Conservation (phyloP, 345 rosid species). For the Boechera divaricarpa region DNA sequence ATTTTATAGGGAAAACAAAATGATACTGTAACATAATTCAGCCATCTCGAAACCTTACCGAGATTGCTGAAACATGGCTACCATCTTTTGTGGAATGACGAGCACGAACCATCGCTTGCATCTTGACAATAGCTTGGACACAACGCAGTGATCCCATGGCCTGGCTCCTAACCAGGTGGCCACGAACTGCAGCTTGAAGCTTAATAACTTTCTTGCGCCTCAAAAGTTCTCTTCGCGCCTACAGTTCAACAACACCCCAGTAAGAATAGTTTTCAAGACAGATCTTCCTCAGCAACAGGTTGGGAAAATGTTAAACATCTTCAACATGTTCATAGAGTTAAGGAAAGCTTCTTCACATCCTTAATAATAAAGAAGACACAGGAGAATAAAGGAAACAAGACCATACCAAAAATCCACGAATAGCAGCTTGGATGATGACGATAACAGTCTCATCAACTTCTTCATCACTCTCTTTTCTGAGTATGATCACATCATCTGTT, state of each 20-base stretch:
- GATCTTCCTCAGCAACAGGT: not conserved
- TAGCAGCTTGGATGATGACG: constrained; percentile 62
- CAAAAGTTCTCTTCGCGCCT: constrained; percentile 71
- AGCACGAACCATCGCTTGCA: constrained; percentile 88
- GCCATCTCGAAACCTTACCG: constrained; percentile 46
- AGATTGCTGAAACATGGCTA: constrained; percentile 37
- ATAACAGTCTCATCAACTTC: constrained; percentile 48
- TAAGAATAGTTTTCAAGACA: constrained; percentile 15
- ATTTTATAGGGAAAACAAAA: not conserved
- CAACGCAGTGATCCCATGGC: constrained; percentile 90
- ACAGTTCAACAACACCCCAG: constrained; percentile 8
- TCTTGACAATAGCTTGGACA: constrained; percentile 85
- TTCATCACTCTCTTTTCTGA: constrained; percentile 40
- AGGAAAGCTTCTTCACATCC: constrained; percentile 15
- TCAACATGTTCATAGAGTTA: not conserved
- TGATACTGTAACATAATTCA: not conserved
- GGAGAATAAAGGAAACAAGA: not conserved
- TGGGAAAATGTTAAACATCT: not conserved
- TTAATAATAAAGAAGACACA: not conserved
- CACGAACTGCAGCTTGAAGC: constrained; percentile 94
- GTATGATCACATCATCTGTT: constrained; percentile 44
- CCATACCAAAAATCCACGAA: constrained; percentile 65
- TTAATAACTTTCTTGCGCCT: constrained; percentile 73
- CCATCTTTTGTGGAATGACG: constrained; percentile 55
- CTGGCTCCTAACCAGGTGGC: constrained; percentile 86